These are phyloP conservation scores for Plasmodium relictum DNA, from an alignment of 169 alveolate genomes.

Conservation along the genomic window DNA sequence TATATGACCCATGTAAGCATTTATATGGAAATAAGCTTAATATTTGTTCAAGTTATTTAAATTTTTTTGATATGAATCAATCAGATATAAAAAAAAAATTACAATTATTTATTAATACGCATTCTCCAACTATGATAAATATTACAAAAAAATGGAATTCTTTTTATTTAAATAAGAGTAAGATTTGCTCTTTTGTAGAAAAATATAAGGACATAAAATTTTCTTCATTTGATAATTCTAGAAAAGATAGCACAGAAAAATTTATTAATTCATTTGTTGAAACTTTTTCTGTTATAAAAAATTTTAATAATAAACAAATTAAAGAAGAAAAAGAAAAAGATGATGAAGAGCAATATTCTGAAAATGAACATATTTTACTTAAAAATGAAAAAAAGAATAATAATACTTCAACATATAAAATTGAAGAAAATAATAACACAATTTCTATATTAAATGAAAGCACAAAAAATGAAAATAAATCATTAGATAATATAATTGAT, in stretches of 20 bases:
- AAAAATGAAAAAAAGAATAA: not conserved
- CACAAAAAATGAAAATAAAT: not conserved
- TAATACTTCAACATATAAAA: not conserved
- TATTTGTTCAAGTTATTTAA: slow-evolving; percentile 26
- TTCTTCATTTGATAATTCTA: slow-evolving; percentile 30
- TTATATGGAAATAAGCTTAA: slow-evolving; percentile 30
- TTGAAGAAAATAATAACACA: not conserved
- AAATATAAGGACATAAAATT: slow-evolving; percentile 22
- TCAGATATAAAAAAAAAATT: slow-evolving; percentile 53
- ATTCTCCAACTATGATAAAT: slow-evolving; percentile 73
- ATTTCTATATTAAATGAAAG: not conserved
- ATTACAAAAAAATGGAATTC: slow-evolving; percentile 47
- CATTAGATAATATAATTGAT: not conserved
- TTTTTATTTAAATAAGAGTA: slow-evolving; percentile 53
- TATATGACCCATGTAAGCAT: slow-evolving; percentile 62
- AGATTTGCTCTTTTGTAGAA: slow-evolving; percentile 46
- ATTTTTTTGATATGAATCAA: slow-evolving; percentile 46
- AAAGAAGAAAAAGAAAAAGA: slow-evolving; percentile 12
- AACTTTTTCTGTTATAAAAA: slow-evolving; percentile 9
- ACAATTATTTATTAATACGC: slow-evolving; percentile 61
- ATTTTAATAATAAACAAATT: not conserved
- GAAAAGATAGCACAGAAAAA: slow-evolving; percentile 46
- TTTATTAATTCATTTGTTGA: slow-evolving; percentile 47
- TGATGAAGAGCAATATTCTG: not conserved
- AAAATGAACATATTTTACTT: not conserved